Base-by-base conservation (phyloP, 164 flowering plant genomes). In the Berberis vulgaris region DNA sequence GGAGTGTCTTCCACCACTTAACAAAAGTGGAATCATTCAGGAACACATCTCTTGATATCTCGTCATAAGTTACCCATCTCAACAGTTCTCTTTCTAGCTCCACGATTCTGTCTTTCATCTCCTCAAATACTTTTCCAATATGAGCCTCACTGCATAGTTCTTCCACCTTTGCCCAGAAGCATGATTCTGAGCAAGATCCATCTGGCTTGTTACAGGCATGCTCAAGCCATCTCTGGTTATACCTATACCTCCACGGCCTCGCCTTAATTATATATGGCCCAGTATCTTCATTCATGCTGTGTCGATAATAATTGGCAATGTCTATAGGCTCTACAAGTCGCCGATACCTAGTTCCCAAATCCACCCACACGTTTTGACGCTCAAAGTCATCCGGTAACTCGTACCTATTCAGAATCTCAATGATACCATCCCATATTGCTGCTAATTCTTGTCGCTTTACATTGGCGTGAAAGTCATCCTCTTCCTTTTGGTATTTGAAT, bases 251-350 rank as follows among this genome's bases (percentile, higher is more conserved):
- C 61, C 42, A 77, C 1, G 96, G 96, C 76, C 96, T 79, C n/a
- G 80, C 89, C 52, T 67, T 75, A 1, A 1, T 13, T 84, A 81
- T 43, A 69, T 91, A 91, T 5, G 90, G 72, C 10, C 90, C 91
- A 2, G 87, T 79, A 69, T 84, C 92, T 42, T 84, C 84, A 46
- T 83, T 77, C 81, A 74, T 80, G 38, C 57, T 67, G 66, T 91
- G 95, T 26, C 98, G 67, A 49, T 91, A 87, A 73, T 84, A 91
- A 71, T 91, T 91, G 52, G 96, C 96, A 2, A 91, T 87, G 67
- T 91, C 98, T 49, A 91, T 69, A 38, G 95, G 96, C 73, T 91
- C 98, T 26, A 83, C 78, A 4, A 83, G 68, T 40, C 82, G 77
- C 41, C 92, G 81, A 62, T 74, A 89, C 65, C 49, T 60, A 43